phyloP scores from a whole-genome alignment of 2,329 filamentous ascomycete genomes.

The Colletotrichum somersetense region DNA sequence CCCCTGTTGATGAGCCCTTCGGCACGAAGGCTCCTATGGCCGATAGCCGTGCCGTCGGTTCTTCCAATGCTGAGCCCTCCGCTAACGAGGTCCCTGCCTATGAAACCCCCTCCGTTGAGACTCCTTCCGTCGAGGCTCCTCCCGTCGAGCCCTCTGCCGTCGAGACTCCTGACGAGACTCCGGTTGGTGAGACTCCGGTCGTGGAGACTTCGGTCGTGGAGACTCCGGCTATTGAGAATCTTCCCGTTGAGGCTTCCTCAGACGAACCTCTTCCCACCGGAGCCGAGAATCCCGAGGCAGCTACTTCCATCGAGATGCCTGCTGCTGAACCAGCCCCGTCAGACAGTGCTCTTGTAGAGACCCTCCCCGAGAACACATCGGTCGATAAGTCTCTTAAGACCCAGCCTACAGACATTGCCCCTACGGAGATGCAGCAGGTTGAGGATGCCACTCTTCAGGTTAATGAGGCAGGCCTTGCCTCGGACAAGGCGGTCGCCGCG shows the following conservation, averaged over 20 bases:
- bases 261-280: not conserved
- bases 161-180: constrained; percentile 14
- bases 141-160: not conserved
- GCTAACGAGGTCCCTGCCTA: not conserved
- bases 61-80: not conserved
- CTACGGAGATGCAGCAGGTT: constrained; percentile 13
- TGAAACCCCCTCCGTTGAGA: not conserved
- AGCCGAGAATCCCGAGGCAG: not conserved
- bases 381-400: not conserved
- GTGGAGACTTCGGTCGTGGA: constrained; percentile 4
- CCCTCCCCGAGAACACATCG: not conserved
- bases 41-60: not conserved
- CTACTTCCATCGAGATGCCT: not conserved
- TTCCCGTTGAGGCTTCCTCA: constrained; percentile 1
- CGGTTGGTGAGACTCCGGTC: not conserved
- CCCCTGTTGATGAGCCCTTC: not conserved
- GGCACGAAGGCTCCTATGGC: not conserved
- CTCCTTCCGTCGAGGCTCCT: not conserved
- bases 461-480: not conserved
- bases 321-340: not conserved
- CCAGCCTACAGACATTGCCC: not conserved
- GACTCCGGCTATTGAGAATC: constrained; percentile 3
- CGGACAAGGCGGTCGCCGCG: not conserved
- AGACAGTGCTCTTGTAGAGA: not conserved
- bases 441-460: not conserved